Evolutionary conservation across 2,329 filamentous ascomycete species (phyloP), one percentile per base, ranked within the genome.

Genomic region (Hypoxylon sp.): DNA sequence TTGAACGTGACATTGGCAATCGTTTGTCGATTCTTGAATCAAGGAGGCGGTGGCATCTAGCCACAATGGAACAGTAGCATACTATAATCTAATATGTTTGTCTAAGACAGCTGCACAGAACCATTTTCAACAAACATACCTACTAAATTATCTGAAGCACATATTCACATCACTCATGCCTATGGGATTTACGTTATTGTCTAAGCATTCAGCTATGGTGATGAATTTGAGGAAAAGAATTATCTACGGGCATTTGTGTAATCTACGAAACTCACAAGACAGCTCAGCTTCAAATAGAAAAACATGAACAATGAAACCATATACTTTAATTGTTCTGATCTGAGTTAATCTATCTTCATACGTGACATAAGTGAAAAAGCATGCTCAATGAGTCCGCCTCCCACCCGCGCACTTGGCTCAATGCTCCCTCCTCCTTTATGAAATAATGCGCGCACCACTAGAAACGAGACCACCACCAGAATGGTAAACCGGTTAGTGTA

Each of bases 361-460:
- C 65, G 45, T 68, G 59, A 63, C 68, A 67, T 70, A 56, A 65
- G 53, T 43, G 49, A 41, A 67, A 69, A 69, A 64, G 56, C 56
- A 69, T 73, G 63, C 68, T 68, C 58, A 70, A 68, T 73, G 64
- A 73, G 61, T 67, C 72, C 66, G 67, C 70, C 70, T 55, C 68
- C 65, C 67, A 68, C 69, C 63, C 57, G 60, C 64, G 65, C 67
- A 68, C 68, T 72, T 68, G 74, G 67, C 67, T 72, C 60, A 67
- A 73, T 74, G 69, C 72, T 67, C 73, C 65, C 72, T 67, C 73
- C 65, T 69, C 70, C 65, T 72, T 68, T 70, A 75, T 75, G 70
- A 74, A 70, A 71, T 63, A 56, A 74, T 70, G 72, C 69, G 67
- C 69, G 67, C 68, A 65, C 65, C 68, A 67, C 64, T 62, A 68